Evolutionary conservation across 192 early-diverging fungal genomes (phyloP), one percentile per base, ranked within the genome.

Genomic region (Gaertneriomyces sp.): DNA sequence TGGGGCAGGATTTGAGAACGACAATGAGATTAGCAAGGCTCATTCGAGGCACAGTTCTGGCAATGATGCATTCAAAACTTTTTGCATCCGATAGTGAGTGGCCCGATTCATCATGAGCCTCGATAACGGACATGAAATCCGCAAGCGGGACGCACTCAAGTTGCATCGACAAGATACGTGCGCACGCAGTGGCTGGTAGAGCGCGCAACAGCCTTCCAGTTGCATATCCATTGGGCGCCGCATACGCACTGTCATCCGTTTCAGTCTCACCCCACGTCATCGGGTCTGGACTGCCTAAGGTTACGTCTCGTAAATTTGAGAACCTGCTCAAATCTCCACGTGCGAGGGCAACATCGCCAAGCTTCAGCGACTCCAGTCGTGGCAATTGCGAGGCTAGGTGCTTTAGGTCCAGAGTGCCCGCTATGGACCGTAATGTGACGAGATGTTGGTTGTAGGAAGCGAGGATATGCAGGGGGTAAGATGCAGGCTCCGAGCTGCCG

Each of bases 361-460:
- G n/a, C 49, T 51, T n/a, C 49, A 51, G 6, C n/a, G 49, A 51
- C 49, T 51, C 49, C 20, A 51, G 6, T 20, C 49, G 20, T 20
- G 49, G 49, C 49, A 51, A 51, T 17, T 20, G n/a, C 49, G n/a
- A n/a, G 3, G 49, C n/a, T 20, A 51, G 6, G 49, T 17, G 20
- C n/a, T 20, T 20, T 6, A 51, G 49, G 49, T 51, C 49, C n/a
- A n/a, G 20, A 51, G 49, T n/a, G 5, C 49, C 49, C n/a, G 49
- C 20, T 20, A 17, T 20, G 5, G 20, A 20, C n/a, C 20, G 49
- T 5, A 51, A 20, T n/a, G 49, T 20, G n/a, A 17, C 20, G 49
- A 51, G n/a, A n/a, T n/a, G n/a, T 51, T n/a, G 49, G 20, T 51
- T 51, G 49, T 51, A 51, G n/a, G n/a, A 20, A 51, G 49, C 49